Evolutionary conservation across 192 early-diverging fungal species (phyloP), one percentile per base, ranked within the genome.

Genomic region (Coemansia sp.): DNA sequence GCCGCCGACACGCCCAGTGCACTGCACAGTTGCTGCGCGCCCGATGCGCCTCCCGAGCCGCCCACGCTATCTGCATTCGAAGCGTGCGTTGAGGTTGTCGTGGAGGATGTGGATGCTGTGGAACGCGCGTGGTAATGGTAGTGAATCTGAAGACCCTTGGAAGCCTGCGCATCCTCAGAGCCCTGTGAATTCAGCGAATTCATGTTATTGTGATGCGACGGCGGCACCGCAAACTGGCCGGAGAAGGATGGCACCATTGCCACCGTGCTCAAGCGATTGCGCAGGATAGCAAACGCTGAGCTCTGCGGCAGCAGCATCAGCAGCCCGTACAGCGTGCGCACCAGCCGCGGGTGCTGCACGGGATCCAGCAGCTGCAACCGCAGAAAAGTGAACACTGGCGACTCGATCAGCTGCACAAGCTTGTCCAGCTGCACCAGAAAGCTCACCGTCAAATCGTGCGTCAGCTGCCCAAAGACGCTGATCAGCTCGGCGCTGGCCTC

Each of bases 251-350:
- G 56, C 44, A 68, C 7, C 63, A 68, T 68, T 0, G 71, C 57
- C 22, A 99, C 92, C 56, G 90, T 89, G 35, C 88, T 92, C 58
- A 99, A 65, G n/a, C 97, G 85, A 74, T 94, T 98, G 29, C 94
- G 73, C 55, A 99, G 69, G 5, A 95, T 97, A 0, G 91, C 93
- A 88, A 97, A 99, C 6, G 97, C 96, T 25, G 86, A 89, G 38
- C 91, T 93, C 72, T 99, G 97, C 52, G 98, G 98, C 42, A 99
- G 69, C 35, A 99, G 81, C 95, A 99, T 97, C 64, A 99, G 68
- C 19, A 99, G 74, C 10, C 96, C 96, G 72, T 96, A 99, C 14
- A 99, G 79, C 52, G 93, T 91, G 56, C 95, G 93, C 80, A 89
- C 87, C 30, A 99, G 81, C 64, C 88, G 70, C n/a, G 96, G 93